Evolutionary conservation across 1,284 basidiomycete genomes (phyloP).

Genomic region (Acaromyces ingoldii): DNA sequence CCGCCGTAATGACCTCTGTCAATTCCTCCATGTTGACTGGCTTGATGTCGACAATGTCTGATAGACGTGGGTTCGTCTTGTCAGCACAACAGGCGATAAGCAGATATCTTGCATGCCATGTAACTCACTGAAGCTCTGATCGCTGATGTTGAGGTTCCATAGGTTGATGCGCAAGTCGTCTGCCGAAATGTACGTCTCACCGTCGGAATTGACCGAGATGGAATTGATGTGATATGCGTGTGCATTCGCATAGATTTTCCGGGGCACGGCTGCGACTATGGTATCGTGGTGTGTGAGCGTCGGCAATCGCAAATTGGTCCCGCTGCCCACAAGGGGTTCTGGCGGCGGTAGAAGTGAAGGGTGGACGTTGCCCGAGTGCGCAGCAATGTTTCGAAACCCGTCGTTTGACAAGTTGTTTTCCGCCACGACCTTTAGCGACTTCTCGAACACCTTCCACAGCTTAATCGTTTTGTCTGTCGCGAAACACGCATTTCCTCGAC

Average conservation of each 20-base stretch:
- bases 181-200: slow-evolving; percentile 97
- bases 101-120: no score
- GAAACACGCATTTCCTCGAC: no score
- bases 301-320: slow-evolving; percentile 39
- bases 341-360: slow-evolving; percentile 22
- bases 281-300: slow-evolving; percentile 86
- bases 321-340: slow-evolving; percentile 27
- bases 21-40: slow-evolving; percentile 99
- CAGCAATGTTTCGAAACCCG: slow-evolving; percentile 22
- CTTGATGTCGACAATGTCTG: slow-evolving; percentile 99
- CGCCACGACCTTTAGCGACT: slow-evolving; percentile 88
- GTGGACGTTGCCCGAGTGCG: slow-evolving; percentile 15
- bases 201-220: slow-evolving; percentile 97
- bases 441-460: slow-evolving; percentile 99
- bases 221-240: slow-evolving; percentile 99
- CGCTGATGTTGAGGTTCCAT: slow-evolving; percentile 97
- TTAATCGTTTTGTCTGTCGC: slow-evolving; percentile 92
- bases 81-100: no score
- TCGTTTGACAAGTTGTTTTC: slow-evolving; percentile 83
- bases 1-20: slow-evolving; percentile 98
- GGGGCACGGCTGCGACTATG: slow-evolving; percentile 95
- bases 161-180: slow-evolving; percentile 96
- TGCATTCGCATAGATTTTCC: slow-evolving; percentile 98
- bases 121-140: slow-evolving; percentile 96
- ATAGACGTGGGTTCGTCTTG: no score